Evolutionary conservation across 257 asterid species (phyloP).

Genomic region (Solanum chilense): DNA sequence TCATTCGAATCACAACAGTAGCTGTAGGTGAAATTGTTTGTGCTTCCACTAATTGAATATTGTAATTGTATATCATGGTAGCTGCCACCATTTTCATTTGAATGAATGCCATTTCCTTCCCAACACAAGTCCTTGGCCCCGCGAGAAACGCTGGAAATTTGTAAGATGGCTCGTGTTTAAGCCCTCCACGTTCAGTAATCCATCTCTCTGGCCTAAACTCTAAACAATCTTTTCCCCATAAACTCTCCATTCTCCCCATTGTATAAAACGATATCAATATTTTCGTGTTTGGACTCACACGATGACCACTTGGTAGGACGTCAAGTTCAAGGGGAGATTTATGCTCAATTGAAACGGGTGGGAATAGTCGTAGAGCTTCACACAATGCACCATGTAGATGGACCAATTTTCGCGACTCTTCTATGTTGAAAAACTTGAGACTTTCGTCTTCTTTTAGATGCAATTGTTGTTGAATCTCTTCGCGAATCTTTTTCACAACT

Average conservation of each 20-base stretch:
- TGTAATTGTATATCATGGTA: background rate
- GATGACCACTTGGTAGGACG: background rate
- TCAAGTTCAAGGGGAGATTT: background rate
- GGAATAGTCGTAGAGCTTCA: background rate
- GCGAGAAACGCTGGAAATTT: background rate
- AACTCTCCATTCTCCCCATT: background rate
- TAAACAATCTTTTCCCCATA: background rate
- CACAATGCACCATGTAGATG: background rate
- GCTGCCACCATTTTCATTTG: constrained; percentile 3
- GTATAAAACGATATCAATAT: background rate
- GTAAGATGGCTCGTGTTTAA: background rate
- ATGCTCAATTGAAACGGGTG: background rate
- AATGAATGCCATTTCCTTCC: background rate
- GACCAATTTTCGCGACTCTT: background rate
- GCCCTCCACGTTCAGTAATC: background rate
- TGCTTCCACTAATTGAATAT: background rate
- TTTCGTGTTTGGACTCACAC: background rate
- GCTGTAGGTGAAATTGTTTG: background rate
- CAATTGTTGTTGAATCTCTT: background rate
- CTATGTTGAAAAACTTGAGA: background rate
- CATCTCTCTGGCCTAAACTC: constrained; percentile 1
- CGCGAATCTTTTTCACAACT: background rate
- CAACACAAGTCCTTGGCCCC: background rate
- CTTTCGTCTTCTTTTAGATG: background rate
- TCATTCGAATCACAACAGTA: background rate